Evolutionary conservation across 768 basidiomycete genomes (phyloP), one percentile per base, ranked within the genome.

Genomic region (Rossbeevera mucosa): DNA sequence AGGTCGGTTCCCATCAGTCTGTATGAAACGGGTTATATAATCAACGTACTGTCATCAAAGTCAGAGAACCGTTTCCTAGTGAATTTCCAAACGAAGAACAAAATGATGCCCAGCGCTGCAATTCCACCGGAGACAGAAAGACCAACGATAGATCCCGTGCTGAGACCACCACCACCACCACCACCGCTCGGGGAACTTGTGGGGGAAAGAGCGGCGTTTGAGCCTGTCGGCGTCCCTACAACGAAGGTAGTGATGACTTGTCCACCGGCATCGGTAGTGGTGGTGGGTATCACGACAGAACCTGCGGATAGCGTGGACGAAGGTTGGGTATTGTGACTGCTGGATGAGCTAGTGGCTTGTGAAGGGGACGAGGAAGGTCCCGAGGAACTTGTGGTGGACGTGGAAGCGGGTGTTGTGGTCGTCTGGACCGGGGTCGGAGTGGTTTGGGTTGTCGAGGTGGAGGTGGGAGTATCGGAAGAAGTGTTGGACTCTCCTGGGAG

Each of bases 81-180:
- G 64, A 91, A 81, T 69, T 93, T 93, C 91, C 91, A 93, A 31
- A 88, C 72, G 57, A 91, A 79, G 73, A 93, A 93, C 14, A 74
- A 81, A 47, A 84, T 70, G 48, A 93, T 76, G 9, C 79, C 86
- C 59, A 93, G 69, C 18, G 85, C 68, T 21, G 88, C 86, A 50
- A 91, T 73, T 49, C 88, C 91, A 40, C 88, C 91, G 3, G 88
- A 83, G 21, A 92, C 88, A 0, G 88, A 85, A 53, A 93, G 74
- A 29, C 89, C 91, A 41, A 91, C 67, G 61, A 93, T 88, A 36
- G 87, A 85, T 4, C 86, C 86, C 5, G 79, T 84, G 42, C 82
- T 67, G 16, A 89, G 65, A n/a, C 82, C 76, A 24, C 82, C 76
- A 30, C 45, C 2, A 2, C 44, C 7, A 64, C n/a, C n/a, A n/a